phyloP scores from a whole-genome alignment of 441 rosid genomes.

The Arabidopsis lyrata region DNA sequence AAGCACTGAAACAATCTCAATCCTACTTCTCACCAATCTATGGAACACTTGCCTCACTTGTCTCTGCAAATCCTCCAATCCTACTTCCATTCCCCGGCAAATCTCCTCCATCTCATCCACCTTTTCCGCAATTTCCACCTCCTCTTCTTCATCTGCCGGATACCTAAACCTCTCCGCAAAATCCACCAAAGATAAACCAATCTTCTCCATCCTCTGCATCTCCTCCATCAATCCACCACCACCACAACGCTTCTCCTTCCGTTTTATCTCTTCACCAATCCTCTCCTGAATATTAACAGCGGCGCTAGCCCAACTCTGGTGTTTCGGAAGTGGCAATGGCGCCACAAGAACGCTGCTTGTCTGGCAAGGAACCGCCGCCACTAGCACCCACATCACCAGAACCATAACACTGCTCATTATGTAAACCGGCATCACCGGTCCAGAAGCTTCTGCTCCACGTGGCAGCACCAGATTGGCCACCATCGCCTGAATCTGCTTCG shows the following conservation, averaged over 20 bases:
- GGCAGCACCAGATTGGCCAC: constrained; percentile 62
- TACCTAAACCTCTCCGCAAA: constrained; percentile 71
- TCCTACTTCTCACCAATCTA: constrained; percentile 79
- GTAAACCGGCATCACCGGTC: constrained; percentile 65
- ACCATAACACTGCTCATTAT: constrained; percentile 68
- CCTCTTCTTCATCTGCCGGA: constrained; percentile 64
- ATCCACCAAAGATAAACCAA: constrained; percentile 64
- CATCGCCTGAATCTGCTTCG: constrained; percentile 95
- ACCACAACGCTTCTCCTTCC: constrained; percentile 78
- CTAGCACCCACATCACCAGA: constrained; percentile 77
- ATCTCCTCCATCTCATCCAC: constrained; percentile 74
- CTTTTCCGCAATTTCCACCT: constrained; percentile 56
- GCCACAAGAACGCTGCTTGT: constrained; percentile 65
- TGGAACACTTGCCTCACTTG: constrained; percentile 86
- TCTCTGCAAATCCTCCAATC: constrained; percentile 76
- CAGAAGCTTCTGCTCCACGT: constrained; percentile 66
- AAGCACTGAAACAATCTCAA: constrained; percentile 65
- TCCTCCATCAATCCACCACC: constrained; percentile 79
- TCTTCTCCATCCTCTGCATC: constrained; percentile 79
- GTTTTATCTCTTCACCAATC: constrained; percentile 88
- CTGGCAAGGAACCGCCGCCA: constrained; percentile 87
- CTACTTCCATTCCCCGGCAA: constrained; percentile 79
- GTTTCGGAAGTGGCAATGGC: constrained; percentile 69
- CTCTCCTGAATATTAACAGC: constrained; percentile 69
- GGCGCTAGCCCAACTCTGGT: constrained; percentile 73